A percentile compares a stretch with the other conserved stretches of the same genome.
These are phyloP conservation scores for Pugionium cornutum DNA, from an alignment of 345 rosid species.

Conservation along the genomic window DNA sequence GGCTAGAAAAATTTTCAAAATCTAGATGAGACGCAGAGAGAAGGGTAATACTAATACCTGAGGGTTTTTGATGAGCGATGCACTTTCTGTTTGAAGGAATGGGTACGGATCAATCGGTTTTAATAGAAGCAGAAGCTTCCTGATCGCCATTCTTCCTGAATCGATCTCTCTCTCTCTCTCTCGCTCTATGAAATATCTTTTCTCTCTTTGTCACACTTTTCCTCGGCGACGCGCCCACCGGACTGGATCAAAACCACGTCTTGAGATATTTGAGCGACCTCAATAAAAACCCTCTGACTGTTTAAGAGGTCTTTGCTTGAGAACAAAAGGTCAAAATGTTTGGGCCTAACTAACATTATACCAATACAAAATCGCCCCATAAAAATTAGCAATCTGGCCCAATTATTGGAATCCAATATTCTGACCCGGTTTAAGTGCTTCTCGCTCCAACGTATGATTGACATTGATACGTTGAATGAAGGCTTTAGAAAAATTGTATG, in stretches of 20 bases:
- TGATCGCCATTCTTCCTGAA: conserved; percentile 53
- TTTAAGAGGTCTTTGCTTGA: not conserved
- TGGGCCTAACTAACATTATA: not conserved
- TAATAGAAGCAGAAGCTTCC: conserved; percentile 68
- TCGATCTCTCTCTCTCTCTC: not conserved
- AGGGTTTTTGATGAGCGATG: conserved; percentile 49
- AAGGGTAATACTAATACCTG: conserved; percentile 39
- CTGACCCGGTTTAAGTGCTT: too few species aligned
- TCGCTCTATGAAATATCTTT: not conserved
- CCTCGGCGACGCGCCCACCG: conserved; percentile 1
- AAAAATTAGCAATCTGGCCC: not conserved
- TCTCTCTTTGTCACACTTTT: not conserved
- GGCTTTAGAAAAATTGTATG: too few species aligned
- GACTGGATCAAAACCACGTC: conserved; percentile 13
- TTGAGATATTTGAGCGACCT: not conserved
- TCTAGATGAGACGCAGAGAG: not conserved
- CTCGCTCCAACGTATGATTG: too few species aligned
- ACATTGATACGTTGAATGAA: too few species aligned
- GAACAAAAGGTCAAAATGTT: not conserved
- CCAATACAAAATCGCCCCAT: not conserved
- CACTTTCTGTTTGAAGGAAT: conserved; percentile 41
- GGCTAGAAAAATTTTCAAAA: not conserved
- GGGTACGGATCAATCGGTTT: conserved; percentile 71
- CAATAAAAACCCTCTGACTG: not conserved
- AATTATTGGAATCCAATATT: not conserved